Base-by-base conservation (phyloP, 2,329 filamentous ascomycete species). In the Gnomoniopsis sp. region DNA sequence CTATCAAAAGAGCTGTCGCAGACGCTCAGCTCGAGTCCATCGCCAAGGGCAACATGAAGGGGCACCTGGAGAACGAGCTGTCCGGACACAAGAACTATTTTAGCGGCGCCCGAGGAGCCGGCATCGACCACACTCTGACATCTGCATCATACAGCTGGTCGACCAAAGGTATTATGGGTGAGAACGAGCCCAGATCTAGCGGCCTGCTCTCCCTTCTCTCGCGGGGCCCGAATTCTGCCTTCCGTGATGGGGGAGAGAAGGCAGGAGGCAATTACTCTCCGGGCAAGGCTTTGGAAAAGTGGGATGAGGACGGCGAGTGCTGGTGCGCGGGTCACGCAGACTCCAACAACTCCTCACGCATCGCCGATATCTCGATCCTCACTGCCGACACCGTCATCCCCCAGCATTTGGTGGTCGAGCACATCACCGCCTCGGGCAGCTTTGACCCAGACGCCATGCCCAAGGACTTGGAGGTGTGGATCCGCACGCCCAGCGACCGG, bases 291-390 rank as follows among this genome's bases (percentile, higher is more conserved):
- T 78, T 96, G 2, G 69, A 74, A 1, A 74, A 78, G 3, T 96
- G 93, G 91, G 77, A 86, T 11, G 90, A 96, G 51, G 82, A 88
- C 36, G 90, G 89, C 21, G 90, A 98, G 62, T 96, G 91, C 72
- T 98, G 91, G 89, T 98, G 93, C 71, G 86, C 88, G 4, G 80
- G 77, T 3, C 74, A 75, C 0, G 63, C 68, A 12, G 74, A 79
- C 51, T 70, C 70, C 15, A 73, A 75, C 17, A 72, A 73, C 12
- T 68, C 70, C 17, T 78, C 79, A 8, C 79, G 81, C 51, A 84
- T 85, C 41, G 84, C 86, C 2, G 83, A 85, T 55, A 75, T 98
- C 17, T 83, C 82, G 10, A 83, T 96, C 19, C 72, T 84, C 44
- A 79, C 88, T 19, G 77, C 81, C 36, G 72, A 80, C 36, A 70